These are phyloP conservation scores for Tirmania nivea DNA, from an alignment of 495 filamentous ascomycete genomes.

Conservation along the genomic window DNA sequence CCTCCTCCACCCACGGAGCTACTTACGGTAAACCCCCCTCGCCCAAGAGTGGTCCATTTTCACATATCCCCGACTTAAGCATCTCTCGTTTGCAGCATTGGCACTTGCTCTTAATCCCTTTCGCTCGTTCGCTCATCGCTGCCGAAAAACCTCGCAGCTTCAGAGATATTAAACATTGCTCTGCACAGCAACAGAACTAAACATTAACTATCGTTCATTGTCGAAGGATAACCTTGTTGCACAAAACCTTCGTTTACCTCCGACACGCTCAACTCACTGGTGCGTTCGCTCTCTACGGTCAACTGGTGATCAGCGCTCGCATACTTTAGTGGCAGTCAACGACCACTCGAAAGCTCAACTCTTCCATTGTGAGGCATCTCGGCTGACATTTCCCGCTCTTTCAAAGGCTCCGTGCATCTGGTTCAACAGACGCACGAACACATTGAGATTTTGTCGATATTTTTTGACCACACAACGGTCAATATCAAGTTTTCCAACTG, in stretches of 20 bases:
- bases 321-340: not conserved
- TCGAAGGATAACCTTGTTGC: too few species aligned
- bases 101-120: not conserved
- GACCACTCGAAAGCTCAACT: not conserved
- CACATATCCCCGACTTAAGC: not conserved
- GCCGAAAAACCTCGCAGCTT: not conserved
- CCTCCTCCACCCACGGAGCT: not conserved
- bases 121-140: not conserved
- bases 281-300: too few species aligned
- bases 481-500: slow-evolving; percentile 15
- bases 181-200: not conserved
- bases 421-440: not conserved
- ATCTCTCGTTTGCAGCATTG: not conserved
- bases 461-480: not conserved
- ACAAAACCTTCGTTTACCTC: too few species aligned
- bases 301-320: not conserved
- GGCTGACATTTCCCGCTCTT: not conserved
- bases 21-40: too few species aligned
- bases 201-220: not conserved
- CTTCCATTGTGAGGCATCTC: not conserved
- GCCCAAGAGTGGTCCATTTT: not conserved
- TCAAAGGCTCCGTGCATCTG: not conserved
- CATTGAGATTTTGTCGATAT: not conserved
- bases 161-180: not conserved
- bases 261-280: too few species aligned